Percentiles rank a stretch among this genome's conserved stretches.
Evolutionary conservation across 2,329 filamentous ascomycete genomes (phyloP).

Genomic region (Fusarium papillatum): DNA sequence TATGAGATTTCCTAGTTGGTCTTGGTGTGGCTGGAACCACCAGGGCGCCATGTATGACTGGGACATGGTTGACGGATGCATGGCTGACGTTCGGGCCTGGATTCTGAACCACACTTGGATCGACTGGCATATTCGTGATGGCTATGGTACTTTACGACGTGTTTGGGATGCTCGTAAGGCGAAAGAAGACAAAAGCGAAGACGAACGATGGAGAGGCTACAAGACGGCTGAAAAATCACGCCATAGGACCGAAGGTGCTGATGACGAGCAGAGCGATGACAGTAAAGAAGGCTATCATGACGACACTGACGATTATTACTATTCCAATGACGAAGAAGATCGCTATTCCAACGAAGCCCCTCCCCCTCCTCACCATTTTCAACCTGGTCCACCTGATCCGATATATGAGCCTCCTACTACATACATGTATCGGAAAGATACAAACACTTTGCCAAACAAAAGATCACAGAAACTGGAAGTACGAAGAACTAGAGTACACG

Average conservation of each 20-base stretch:
- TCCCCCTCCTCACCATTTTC: too few relatives aligned
- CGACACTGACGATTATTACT: too few relatives aligned
- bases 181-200: not conserved
- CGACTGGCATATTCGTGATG: not conserved
- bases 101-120: not conserved
- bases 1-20: not conserved
- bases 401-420: too few relatives aligned
- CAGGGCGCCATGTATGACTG: not conserved
- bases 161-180: not conserved
- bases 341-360: too few relatives aligned
- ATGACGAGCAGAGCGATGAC: not conserved
- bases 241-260: too few relatives aligned
- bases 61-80: not conserved
- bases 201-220: not conserved
- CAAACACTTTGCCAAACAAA: too few relatives aligned
- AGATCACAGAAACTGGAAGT: too few relatives aligned
- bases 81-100: not conserved
- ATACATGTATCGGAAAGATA: too few relatives aligned
- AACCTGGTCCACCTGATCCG: too few relatives aligned
- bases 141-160: not conserved
- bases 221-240: too few relatives aligned
- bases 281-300: not conserved
- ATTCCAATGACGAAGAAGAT: too few relatives aligned
- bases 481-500: too few relatives aligned
- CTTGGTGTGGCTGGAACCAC: not conserved